Evolutionary conservation across 2,329 filamentous ascomycete genomes (phyloP).

Genomic region (Pyricularia pennisetigena): DNA sequence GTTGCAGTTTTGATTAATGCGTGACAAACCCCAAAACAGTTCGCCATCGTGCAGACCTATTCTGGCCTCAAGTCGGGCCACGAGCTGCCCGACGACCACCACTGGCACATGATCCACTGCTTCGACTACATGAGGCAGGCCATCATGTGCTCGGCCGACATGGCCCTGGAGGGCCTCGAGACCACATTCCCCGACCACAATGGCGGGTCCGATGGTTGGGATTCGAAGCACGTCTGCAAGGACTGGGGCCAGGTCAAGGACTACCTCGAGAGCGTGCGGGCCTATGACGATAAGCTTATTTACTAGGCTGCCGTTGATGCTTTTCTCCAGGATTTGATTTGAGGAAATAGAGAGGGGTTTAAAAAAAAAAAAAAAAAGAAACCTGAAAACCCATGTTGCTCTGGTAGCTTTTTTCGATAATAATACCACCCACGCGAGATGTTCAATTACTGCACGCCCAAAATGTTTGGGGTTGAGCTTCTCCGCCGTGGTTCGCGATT

Average conservation of each 20-base stretch:
- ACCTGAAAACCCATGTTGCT: not conserved
- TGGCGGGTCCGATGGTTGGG: constrained; percentile 34
- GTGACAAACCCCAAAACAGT: too few relatives aligned
- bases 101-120: constrained; percentile 36
- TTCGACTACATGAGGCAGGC: constrained; percentile 37
- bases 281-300: constrained; percentile 33
- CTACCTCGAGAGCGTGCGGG: constrained; percentile 32
- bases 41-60: constrained; percentile 32
- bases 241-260: constrained; percentile 28
- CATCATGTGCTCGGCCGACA: constrained; percentile 35
- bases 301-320: constrained; percentile 17
- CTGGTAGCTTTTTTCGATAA: not conserved
- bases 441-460: not conserved
- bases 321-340: not conserved
- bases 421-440: not conserved
- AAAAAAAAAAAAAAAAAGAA: not conserved
- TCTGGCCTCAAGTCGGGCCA: constrained; percentile 28
- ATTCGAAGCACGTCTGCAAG: constrained; percentile 35
- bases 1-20: too few relatives aligned
- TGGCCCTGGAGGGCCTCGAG: constrained; percentile 33
- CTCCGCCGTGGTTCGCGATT: not conserved
- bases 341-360: not conserved
- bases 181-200: constrained; percentile 36
- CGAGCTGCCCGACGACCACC: constrained; percentile 29
- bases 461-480: not conserved